Percentiles rank a stretch among this genome's conserved stretches.
Conservation (phyloP, 2,329 filamentous ascomycete species). For the Aureobasidium lini region DNA sequence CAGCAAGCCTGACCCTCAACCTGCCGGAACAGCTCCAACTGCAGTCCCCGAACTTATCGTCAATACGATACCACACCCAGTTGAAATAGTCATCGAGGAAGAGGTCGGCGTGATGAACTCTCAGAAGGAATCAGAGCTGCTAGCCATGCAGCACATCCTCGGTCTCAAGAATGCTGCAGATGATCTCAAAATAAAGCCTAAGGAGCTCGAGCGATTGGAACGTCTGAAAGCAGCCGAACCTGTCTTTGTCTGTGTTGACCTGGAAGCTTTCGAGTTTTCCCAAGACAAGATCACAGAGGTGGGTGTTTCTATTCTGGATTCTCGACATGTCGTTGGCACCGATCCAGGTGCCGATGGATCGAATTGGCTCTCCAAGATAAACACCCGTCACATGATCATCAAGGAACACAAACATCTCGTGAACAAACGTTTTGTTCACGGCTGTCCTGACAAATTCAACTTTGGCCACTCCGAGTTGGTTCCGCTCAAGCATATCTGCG, state of each 20-base stretch:
- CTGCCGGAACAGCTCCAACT: not conserved
- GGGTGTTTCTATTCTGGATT: conserved; percentile 24
- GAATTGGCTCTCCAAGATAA: conserved; percentile 18
- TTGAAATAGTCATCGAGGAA: not conserved
- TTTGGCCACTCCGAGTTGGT: conserved; percentile 22
- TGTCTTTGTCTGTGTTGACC: conserved; percentile 24
- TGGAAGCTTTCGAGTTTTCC: conserved; percentile 23
- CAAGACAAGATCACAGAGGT: conserved; percentile 24
- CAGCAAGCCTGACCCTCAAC: not conserved
- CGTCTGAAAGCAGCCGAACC: conserved; percentile 14
- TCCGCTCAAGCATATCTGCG: conserved; percentile 13
- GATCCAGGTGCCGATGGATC: not conserved
- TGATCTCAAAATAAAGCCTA: not conserved
- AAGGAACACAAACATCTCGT: conserved; percentile 19
- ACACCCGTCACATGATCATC: conserved; percentile 21
- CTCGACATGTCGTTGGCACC: conserved; percentile 14
- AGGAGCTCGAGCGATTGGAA: not conserved
- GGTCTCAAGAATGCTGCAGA: conserved; percentile 2
- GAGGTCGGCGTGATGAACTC: not conserved
- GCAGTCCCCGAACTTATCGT: not conserved
- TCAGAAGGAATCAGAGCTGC: not conserved
- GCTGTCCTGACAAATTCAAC: conserved; percentile 23
- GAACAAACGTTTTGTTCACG: conserved; percentile 22
- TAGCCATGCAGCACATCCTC: conserved; percentile 2
- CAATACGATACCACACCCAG: too few relatives aligned